Evolutionary conservation across 495 filamentous ascomycete species (phyloP).

Genomic region (Aspergillus taichungensis): DNA sequence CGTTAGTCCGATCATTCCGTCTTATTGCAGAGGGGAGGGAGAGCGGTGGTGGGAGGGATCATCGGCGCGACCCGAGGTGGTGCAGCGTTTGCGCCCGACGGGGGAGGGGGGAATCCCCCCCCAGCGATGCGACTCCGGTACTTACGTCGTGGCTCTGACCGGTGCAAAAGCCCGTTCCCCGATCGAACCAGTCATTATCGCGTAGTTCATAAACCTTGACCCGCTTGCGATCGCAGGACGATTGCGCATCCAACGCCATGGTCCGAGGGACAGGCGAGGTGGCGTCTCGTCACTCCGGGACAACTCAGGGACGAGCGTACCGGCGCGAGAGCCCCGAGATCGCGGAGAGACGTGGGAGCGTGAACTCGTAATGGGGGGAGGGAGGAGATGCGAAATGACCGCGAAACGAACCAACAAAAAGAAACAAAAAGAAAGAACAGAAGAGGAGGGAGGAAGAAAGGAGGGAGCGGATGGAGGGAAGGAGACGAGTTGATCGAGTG

Average conservation of each 20-base stretch:
- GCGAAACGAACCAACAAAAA: conserved; percentile 2
- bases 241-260: conserved; percentile 85
- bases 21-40: no score
- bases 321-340: conserved; percentile 26
- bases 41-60: no score
- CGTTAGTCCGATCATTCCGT: background rate
- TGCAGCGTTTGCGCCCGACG: conserved; percentile 14
- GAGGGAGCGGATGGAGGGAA: background rate
- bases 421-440: conserved; percentile 1
- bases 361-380: conserved; percentile 5
- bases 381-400: conserved; percentile 1
- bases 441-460: background rate
- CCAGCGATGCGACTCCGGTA: conserved; percentile 1
- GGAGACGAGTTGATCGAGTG: conserved; percentile 2
- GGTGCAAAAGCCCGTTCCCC: conserved; percentile 91
- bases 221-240: conserved; percentile 81
- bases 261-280: conserved; percentile 27
- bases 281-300: conserved; percentile 37
- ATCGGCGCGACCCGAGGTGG: background rate
- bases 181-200: conserved; percentile 98
- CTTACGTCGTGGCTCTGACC: conserved; percentile 72
- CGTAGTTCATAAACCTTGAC: conserved; percentile 98
- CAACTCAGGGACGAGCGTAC: conserved; percentile 31
- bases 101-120: no score
- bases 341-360: conserved; percentile 9